Evolutionary conservation across 768 basidiomycete genomes (phyloP), one percentile per base, ranked within the genome.

Genomic region (Termitomyces sp.): DNA sequence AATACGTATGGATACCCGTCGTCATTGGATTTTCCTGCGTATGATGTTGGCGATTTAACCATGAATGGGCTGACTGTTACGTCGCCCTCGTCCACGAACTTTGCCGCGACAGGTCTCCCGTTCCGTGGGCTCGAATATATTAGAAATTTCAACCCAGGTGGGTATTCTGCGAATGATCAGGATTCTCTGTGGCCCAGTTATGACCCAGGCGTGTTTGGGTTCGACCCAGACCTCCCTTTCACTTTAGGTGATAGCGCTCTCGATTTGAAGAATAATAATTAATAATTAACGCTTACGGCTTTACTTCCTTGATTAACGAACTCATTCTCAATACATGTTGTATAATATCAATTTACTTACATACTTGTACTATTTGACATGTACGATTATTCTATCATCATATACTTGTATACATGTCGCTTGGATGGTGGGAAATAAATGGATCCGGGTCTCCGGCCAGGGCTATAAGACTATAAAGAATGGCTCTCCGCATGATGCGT

Each of bases 71-170:
- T 82, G 32, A 84, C 84, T 5, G 81, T 79, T 11, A 82, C 84
- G 11, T 81, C 86, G 3, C 81, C 57, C 0, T 40, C 86, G 12
- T 81, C 78, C 5, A 70, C 87, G n/a, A 76, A 80, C 4, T 91
- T 91, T 67, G 76, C 85, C 60, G 83, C 83, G 9, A 77, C 85
- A 23, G 89, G 89, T 38, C 75, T 92, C n/a, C 92, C 90, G 1
- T 94, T 93, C 76, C 80, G 84, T 31, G 92, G 90, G 10, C 77
- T 93, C 32, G 92, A 94, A 63, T 94, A 83, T 64, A 86, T 94
- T 65, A 83, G 88, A 63, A 92, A 90, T 65, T 92, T 87, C 67
- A 79, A 83, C 50, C 79, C 80, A 69, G 75, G 76, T 59, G 77
- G 77, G 35, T 82, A 79, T 68, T 69, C 71, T 23, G 63, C 71